Conservation (phyloP, 495 filamentous ascomycete genomes). For the Daldinia decipiens region DNA sequence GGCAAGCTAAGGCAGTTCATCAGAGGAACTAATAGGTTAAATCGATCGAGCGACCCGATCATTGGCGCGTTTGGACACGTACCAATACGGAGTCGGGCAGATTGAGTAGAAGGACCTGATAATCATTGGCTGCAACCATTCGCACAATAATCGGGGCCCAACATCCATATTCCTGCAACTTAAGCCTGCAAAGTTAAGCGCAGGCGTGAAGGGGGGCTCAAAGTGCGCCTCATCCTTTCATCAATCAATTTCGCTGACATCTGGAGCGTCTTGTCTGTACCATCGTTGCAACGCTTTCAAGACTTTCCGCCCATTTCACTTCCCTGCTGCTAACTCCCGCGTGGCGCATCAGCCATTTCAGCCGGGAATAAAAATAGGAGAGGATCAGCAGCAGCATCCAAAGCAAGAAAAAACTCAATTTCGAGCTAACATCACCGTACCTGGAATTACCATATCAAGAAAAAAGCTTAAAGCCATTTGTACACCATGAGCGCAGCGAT, state of each 20-base stretch:
- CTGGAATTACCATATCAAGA: conserved; percentile 39
- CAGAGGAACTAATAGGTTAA: conserved; percentile 44
- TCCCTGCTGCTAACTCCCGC: conserved; percentile 41
- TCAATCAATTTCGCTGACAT: conserved; percentile 42
- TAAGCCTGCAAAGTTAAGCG: conserved; percentile 35
- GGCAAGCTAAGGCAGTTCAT: conserved; percentile 40
- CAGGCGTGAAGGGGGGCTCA: conserved; percentile 33
- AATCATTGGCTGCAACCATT: conserved; percentile 35
- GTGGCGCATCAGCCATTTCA: conserved; percentile 47
- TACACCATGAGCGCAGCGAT: conserved; percentile 67
- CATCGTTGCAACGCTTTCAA: conserved; percentile 40
- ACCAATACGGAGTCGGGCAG: conserved; percentile 45
- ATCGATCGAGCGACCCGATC: conserved; percentile 38
- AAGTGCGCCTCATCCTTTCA: conserved; percentile 40
- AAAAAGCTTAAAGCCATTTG: conserved; percentile 10
- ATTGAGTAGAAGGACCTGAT: conserved; percentile 38
- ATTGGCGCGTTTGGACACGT: conserved; percentile 42
- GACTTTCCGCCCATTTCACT: conserved; percentile 23
- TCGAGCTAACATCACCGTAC: conserved; percentile 38
- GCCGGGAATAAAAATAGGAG: conserved; percentile 46
- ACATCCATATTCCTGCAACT: conserved; percentile 43
- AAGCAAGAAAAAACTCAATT: conserved; percentile 31
- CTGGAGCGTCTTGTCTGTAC: conserved; percentile 41
- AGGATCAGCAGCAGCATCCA: conserved; percentile 32
- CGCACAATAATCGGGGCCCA: conserved; percentile 44